These are phyloP conservation scores for Penicillium sp. DNA, from an alignment of 2,329 filamentous ascomycete species.

Conservation along the genomic window DNA sequence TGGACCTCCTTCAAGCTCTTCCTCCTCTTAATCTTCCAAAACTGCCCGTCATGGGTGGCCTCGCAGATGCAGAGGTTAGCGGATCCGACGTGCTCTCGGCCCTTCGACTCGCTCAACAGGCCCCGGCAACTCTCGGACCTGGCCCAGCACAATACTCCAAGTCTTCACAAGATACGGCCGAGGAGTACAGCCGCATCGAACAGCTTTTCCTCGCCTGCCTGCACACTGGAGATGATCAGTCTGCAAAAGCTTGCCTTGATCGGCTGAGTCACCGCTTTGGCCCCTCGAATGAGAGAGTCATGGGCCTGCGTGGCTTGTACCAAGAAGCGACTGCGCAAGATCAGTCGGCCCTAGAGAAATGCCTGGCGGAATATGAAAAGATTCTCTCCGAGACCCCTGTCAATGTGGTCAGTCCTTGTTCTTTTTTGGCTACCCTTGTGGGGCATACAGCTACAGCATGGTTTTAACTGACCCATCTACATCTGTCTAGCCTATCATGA, in stretches of 20 bases:
- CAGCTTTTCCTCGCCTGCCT: conserved; percentile 84
- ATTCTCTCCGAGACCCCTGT: conserved; percentile 72
- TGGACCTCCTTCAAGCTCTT: not conserved
- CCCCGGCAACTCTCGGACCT: conserved; percentile 42
- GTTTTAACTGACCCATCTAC: not conserved
- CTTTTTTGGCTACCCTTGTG: not conserved
- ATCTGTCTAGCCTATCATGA: conserved; percentile 70
- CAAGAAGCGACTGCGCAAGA: conserved; percentile 78
- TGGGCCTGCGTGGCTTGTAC: conserved; percentile 78
- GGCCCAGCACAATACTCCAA: conserved; percentile 54
- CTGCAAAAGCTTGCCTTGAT: conserved; percentile 74
- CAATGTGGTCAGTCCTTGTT: conserved; percentile 67
- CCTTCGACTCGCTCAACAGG: conserved; percentile 46
- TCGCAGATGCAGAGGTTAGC: conserved; percentile 21
- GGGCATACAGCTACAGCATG: not conserved
- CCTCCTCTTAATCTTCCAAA: not conserved
- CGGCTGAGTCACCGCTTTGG: conserved; percentile 80
- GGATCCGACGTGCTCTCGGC: conserved; percentile 50
- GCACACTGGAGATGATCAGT: conserved; percentile 76
- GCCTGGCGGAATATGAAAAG: conserved; percentile 76
- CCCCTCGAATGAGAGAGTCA: conserved; percentile 77
- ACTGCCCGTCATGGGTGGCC: conserved; percentile 12
- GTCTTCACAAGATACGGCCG: conserved; percentile 66
- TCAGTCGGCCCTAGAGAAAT: conserved; percentile 63
- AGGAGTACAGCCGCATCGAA: conserved; percentile 83